Conservation (phyloP, 163 green algal genomes). For the Trebouxiophyceae sp. region DNA sequence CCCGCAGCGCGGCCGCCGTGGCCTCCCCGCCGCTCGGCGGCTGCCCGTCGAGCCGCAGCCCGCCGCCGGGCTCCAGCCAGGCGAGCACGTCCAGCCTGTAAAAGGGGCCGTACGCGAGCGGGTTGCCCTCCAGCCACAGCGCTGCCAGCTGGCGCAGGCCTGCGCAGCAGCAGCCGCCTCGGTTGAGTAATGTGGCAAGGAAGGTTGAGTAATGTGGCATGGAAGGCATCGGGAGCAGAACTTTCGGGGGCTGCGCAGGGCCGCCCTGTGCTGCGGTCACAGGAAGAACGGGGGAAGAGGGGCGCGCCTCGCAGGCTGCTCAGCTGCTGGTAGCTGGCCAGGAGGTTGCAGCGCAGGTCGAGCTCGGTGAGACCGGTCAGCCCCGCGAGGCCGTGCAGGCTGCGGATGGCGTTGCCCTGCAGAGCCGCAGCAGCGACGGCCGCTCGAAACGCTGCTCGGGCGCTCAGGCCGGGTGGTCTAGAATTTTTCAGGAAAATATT, state of each 20-base stretch:
- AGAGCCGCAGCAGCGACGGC: not conserved
- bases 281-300: not conserved
- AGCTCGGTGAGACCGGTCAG: constrained; percentile 6
- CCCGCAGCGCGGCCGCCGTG: constrained; percentile 1
- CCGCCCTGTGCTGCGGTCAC: too few species aligned
- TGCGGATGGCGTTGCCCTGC: constrained; percentile 10
- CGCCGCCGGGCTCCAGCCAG: constrained; percentile 1
- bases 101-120: constrained; percentile 8
- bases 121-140: constrained; percentile 17
- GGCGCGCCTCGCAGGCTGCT: constrained; percentile 6
- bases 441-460: too few species aligned
- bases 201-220: not conserved
- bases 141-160: not conserved
- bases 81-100: constrained; percentile 14
- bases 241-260: too few species aligned
- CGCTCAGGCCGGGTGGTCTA: too few species aligned
- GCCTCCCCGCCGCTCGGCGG: not conserved
- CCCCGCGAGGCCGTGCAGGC: constrained; percentile 3
- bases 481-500: too few species aligned
- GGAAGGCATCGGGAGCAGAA: too few species aligned
- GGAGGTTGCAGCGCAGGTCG: constrained; percentile 18
- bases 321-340: constrained; percentile 9
- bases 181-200: not conserved
- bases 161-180: not conserved
- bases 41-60: constrained; percentile 13